Conservation (phyloP, 2,329 filamentous ascomycete species). For the Penicillium polonicum region DNA sequence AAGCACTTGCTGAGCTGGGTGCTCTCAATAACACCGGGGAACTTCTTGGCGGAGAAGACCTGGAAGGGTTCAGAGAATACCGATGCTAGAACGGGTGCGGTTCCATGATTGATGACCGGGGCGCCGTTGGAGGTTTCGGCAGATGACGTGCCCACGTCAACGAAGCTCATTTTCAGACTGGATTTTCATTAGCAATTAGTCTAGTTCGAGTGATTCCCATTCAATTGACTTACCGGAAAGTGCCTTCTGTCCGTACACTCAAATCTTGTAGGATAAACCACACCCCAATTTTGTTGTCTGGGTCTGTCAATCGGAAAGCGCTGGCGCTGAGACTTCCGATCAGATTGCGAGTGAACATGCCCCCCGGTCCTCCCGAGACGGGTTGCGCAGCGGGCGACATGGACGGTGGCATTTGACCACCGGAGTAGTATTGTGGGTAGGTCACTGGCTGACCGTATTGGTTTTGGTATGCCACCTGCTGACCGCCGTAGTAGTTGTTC, state of each 20-base stretch:
- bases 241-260: constrained; percentile 88
- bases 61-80: constrained; percentile 87
- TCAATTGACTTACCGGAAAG: constrained; percentile 67
- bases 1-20: constrained; percentile 90
- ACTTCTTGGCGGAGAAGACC: constrained; percentile 96
- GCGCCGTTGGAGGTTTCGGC: constrained; percentile 41
- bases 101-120: constrained; percentile 66
- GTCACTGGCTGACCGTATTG: constrained; percentile 33
- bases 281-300: constrained; percentile 76
- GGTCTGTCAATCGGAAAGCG: constrained; percentile 78
- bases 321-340: constrained; percentile 90
- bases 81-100: constrained; percentile 77
- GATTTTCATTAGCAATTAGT: neutral
- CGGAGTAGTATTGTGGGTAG: constrained; percentile 34
- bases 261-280: constrained; percentile 98
- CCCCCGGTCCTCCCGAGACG: constrained; percentile 56
- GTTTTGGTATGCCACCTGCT: constrained; percentile 37
- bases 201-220: neutral
- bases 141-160: constrained; percentile 68
- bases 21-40: constrained; percentile 94
- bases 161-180: constrained; percentile 71
- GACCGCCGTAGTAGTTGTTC: constrained; percentile 38
- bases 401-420: constrained; percentile 36
- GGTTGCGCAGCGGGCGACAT: constrained; percentile 39
- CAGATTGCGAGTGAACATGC: constrained; percentile 92